Evolutionary conservation across 371 early-diverging fungal species (phyloP), one percentile per base, ranked within the genome.

Genomic region (Paraphysoderma sedebokerense): DNA sequence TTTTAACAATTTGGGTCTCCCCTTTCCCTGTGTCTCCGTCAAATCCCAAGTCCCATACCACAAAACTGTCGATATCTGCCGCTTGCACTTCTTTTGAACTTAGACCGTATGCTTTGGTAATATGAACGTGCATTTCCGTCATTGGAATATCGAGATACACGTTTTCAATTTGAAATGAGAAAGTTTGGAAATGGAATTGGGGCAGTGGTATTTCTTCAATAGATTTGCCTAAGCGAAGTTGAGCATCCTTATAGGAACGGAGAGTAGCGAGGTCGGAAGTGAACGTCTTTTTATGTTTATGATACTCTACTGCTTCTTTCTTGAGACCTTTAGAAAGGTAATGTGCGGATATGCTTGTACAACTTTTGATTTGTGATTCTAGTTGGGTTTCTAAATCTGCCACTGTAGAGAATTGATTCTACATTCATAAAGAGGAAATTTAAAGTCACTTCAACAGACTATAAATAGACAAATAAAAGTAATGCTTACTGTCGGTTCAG

Each of bases 71-170:
- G n/a, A 86, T 50, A 11, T 74, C 68, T 23, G 59, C 51, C 3
- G 57, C 57, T 1, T 67, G 52, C 0, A 77, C 66, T 32, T 74
- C 79, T 41, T 71, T 55, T 2, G 59, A 65, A 5, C 70, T 68
- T 23, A 82, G 41, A 41, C 73, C 75, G 41, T 53, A 62, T 0
- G 75, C 80, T 19, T 68, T 48, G 19, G 68, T 58, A 20, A 85
- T 66, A 17, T 56, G 50, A 5, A 86, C 57, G 41, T 79, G 75
- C 64, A 81, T 58, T 47, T 82, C 82, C 26, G 80, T 79, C 19
- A 62, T 37, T 1, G 72, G 66, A 30, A 85, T 54, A 33, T 80
- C 77, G 34, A 69, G 59, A 44, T 66, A 53, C 8, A 61, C 53
- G 34, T 74, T 66, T 48, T 72, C 73, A 11, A 76, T 56, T 13